phyloP scores from a whole-genome alignment of 352 stramenopile genomes.

The Hyaloperonospora brassicae region DNA sequence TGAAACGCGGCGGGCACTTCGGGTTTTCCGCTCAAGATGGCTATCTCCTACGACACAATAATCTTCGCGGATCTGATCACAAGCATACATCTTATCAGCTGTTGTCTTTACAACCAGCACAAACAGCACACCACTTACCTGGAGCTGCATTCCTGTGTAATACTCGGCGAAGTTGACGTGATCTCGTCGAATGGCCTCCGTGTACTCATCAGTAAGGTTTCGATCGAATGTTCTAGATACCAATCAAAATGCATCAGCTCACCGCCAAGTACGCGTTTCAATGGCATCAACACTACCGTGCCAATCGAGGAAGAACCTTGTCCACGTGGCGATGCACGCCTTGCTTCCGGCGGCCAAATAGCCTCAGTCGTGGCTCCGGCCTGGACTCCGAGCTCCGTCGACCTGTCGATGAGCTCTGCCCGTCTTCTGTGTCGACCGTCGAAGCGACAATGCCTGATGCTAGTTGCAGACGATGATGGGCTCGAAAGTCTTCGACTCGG shows the following conservation, averaged over 20 bases:
- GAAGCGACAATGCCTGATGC: slow-evolving; percentile 74
- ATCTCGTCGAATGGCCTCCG: slow-evolving; percentile 40
- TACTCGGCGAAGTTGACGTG: slow-evolving; percentile 53
- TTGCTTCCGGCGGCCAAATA: slow-evolving; percentile 61
- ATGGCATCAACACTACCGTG: slow-evolving; percentile 29
- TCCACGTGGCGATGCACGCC: slow-evolving; percentile 55
- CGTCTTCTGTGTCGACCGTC: slow-evolving; percentile 41
- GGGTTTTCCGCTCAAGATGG: slow-evolving; percentile 49
- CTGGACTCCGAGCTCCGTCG: slow-evolving; percentile 35
- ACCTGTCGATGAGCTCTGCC: slow-evolving; percentile 22
- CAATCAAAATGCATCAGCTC: slow-evolving; percentile 4
- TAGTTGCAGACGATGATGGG: slow-evolving; percentile 72
- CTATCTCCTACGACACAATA: slow-evolving; percentile 68
- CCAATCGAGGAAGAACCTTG: slow-evolving; percentile 37
- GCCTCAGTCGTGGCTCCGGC: slow-evolving; percentile 40
- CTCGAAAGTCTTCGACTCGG: slow-evolving; percentile 77
- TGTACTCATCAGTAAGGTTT: slow-evolving; percentile 55
- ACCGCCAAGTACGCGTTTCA: slow-evolving; percentile 1
- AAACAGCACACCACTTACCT: slow-evolving; percentile 20
- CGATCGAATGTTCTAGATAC: slow-evolving; percentile 58
- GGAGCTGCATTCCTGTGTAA: slow-evolving; percentile 37
- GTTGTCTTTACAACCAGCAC: background rate
- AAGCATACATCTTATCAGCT: slow-evolving; percentile 1
- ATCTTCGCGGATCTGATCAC: slow-evolving; percentile 24
- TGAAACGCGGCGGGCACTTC: slow-evolving; percentile 39